Base-by-base conservation (phyloP, 139 green algal genomes). In the Dunaliella primolecta region DNA sequence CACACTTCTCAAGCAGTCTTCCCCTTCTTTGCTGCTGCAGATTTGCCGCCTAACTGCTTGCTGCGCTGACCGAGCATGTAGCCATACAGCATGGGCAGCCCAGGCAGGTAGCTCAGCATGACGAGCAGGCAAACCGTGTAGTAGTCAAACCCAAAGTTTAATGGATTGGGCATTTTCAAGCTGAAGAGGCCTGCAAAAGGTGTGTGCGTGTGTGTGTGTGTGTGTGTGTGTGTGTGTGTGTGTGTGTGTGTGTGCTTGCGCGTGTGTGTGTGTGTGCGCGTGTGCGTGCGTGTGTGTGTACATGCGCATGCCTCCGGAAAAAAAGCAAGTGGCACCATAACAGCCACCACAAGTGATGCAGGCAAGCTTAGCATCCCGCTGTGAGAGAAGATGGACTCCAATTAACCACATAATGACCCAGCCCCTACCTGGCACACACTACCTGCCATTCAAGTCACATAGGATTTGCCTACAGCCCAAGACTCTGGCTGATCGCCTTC, bases 141-240 rank as follows among this genome's bases (percentile, higher is more conserved):
- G 90, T 98, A 98, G 84, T 94, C 89, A 82, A 98, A 96, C 2
- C 70, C 89, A 81, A 94, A 94, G 89, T 98, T 98, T 74, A 91
- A 79, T 0, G 74, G 0, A 86, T 98, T 98, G 75, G 96, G 96
- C 93, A 98, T 91, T 24, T 84, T 33, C 0, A 95, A 30, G 79
- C 76, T 92, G 84, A 84, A 94, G 83, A 93, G 75, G 0, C 82
- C 74, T 84, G 75, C 75, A 80, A 1, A 36, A 36, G 29, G n/a
- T 21, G n/a, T n/a, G 27, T 7, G 11, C 71, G n/a, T 31, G 27
- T 25, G 15, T 64, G 46, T 64, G 15, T 64, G 46, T 64, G 46
- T 64, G 46, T 64, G 46, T 64, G 46, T 64, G 46, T 64, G 46
- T 64, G 46, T 64, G 46, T 64, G 46, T 64, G 46, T 64, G 46